Conservation (phyloP, 768 basidiomycete species). For the Strobilomyces dryophilus region DNA sequence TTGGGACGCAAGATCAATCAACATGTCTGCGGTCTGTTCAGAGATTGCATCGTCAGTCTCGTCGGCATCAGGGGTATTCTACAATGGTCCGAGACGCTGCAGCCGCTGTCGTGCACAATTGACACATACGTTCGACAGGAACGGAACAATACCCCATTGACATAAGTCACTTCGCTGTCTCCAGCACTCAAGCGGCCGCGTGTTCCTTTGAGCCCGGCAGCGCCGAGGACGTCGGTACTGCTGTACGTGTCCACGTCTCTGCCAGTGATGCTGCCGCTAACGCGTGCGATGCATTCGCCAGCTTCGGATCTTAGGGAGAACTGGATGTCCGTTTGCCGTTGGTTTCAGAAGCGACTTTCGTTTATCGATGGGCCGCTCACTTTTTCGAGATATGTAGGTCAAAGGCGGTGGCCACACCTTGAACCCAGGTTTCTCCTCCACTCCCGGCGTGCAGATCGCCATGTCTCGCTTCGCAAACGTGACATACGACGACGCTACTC, state of each 20-base stretch:
- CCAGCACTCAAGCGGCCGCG: slow-evolving; percentile 41
- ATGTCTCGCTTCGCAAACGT: slow-evolving; percentile 48
- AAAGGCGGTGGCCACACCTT: slow-evolving; percentile 60
- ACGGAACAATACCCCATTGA: slow-evolving; percentile 36
- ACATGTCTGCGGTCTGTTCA: slow-evolving; percentile 13
- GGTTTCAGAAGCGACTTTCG: slow-evolving; percentile 7
- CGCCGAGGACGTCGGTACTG: slow-evolving; percentile 46
- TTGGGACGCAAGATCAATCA: background rate
- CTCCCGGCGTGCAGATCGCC: slow-evolving; percentile 54
- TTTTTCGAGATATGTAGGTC: slow-evolving; percentile 35
- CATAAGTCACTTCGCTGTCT: slow-evolving; percentile 45
- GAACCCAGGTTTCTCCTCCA: slow-evolving; percentile 58
- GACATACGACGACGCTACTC: slow-evolving; percentile 35
- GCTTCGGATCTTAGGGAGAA: slow-evolving; percentile 45
- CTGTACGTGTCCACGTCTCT: slow-evolving; percentile 32
- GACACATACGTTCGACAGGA: slow-evolving; percentile 12
- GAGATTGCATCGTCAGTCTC: slow-evolving; percentile 23
- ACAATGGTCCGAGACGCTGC: slow-evolving; percentile 13
- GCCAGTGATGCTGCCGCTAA: background rate
- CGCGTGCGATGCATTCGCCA: slow-evolving; percentile 16
- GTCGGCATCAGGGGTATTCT: slow-evolving; percentile 19
- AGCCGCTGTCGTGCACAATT: slow-evolving; percentile 1
- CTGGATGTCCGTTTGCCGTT: slow-evolving; percentile 52
- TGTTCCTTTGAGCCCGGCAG: slow-evolving; percentile 60
- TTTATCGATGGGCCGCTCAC: background rate